Conservation (phyloP, 352 stramenopile genomes). For the Aphanomyces stellatus region DNA sequence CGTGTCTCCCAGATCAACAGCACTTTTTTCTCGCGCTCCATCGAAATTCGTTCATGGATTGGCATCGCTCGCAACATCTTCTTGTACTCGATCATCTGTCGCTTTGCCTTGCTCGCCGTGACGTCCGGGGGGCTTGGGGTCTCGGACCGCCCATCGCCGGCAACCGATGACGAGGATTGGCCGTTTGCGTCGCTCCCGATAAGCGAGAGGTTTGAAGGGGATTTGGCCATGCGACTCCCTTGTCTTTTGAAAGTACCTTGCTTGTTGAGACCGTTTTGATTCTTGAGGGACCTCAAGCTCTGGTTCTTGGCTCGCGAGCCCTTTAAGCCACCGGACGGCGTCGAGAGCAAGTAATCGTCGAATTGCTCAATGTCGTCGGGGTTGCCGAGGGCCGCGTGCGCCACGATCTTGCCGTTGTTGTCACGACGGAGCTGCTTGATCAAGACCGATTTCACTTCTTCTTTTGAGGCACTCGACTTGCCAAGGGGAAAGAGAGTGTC, state of each 20-base stretch:
- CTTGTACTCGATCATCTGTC: slow-evolving; percentile 36
- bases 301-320: neutral
- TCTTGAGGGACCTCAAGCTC: neutral
- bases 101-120: slow-evolving; percentile 33
- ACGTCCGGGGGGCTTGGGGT: too few relatives aligned
- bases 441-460: slow-evolving; percentile 4
- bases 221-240: too few relatives aligned
- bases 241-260: too few relatives aligned
- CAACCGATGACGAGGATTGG: too few relatives aligned
- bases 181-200: too few relatives aligned
- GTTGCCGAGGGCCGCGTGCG: slow-evolving; percentile 54
- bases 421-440: slow-evolving; percentile 15
- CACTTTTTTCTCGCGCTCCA: slow-evolving; percentile 58
- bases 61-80: slow-evolving; percentile 61
- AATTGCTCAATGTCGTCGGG: slow-evolving; percentile 50
- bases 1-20: slow-evolving; percentile 60
- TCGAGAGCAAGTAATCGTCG: slow-evolving; percentile 37
- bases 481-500: neutral
- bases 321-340: neutral
- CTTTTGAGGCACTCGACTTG: neutral
- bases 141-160: too few relatives aligned
- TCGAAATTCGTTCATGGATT: slow-evolving; percentile 57
- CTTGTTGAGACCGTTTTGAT: slow-evolving; percentile 22
- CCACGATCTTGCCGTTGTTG: slow-evolving; percentile 31
- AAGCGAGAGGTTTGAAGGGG: neutral